A percentile compares a stretch with the other conserved stretches of the same genome.
These are phyloP conservation scores for Skeletonema tropicum DNA, from an alignment of 108 stramenopile species.

Conservation along the genomic window DNA sequence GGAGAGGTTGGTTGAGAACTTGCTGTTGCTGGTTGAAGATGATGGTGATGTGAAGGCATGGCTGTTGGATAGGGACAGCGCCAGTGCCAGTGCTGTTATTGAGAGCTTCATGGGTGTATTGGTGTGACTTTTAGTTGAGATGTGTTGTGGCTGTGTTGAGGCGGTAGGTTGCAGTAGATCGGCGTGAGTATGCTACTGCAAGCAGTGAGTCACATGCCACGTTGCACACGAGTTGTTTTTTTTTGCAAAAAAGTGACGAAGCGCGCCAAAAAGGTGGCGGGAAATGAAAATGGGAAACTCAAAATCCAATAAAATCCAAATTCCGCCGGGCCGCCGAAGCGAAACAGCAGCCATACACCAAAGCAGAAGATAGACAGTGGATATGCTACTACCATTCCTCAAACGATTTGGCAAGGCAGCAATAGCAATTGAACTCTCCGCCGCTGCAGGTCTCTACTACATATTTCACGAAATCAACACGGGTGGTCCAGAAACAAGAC, in stretches of 20 bases:
- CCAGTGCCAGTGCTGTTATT: constrained; percentile 2
- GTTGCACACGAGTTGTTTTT: too few species aligned
- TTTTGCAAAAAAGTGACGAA: too few species aligned
- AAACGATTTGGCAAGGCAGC: constrained; percentile 36
- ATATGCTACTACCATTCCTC: constrained; percentile 9
- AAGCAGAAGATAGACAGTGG: not conserved
- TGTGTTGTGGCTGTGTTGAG: too few species aligned
- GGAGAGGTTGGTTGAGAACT: not conserved
- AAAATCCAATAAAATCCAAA: too few species aligned
- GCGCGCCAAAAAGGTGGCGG: too few species aligned
- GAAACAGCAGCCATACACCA: too few species aligned
- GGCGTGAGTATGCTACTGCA: too few species aligned
- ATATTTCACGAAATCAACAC: constrained; percentile 40
- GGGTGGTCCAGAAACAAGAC: constrained; percentile 23
- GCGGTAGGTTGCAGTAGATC: too few species aligned
- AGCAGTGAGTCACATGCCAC: too few species aligned
- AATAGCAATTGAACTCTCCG: constrained; percentile 27
- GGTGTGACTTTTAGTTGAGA: too few species aligned
- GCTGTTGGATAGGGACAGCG: not conserved
- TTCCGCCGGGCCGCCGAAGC: too few species aligned
- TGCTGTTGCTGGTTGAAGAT: not conserved
- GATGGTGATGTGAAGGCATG: not conserved
- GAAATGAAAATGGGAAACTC: too few species aligned
- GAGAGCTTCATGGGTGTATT: not conserved
- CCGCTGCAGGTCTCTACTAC: constrained; percentile 20